Percentiles rank a stretch among this genome's conserved stretches.
These are phyloP conservation scores for Amoeboaphelidium occidentale DNA, from an alignment of 371 early-diverging fungal species.

Conservation along the genomic window DNA sequence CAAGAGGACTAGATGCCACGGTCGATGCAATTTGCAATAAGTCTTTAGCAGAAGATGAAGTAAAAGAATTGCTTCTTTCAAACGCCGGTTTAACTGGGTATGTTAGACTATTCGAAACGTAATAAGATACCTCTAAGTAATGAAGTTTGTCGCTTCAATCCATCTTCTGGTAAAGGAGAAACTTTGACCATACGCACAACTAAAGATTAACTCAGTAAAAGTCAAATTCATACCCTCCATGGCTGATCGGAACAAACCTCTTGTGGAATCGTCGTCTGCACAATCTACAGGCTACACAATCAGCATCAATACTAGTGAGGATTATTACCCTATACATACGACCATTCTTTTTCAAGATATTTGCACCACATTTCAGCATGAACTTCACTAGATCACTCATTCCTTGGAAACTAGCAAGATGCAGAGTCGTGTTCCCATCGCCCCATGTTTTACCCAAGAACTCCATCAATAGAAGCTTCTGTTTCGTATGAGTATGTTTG, in stretches of 20 bases:
- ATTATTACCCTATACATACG: slow-evolving; percentile 9
- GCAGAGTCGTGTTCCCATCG: slow-evolving; percentile 36
- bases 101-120: neutral
- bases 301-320: neutral
- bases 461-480: slow-evolving; percentile 29
- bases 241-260: slow-evolving; percentile 19
- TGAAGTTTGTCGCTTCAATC: too few species aligned
- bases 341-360: slow-evolving; percentile 24
- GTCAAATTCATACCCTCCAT: slow-evolving; percentile 15
- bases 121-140: too few species aligned
- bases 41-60: too few species aligned
- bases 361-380: slow-evolving; percentile 29
- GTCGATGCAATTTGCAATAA: too few species aligned
- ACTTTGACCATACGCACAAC: too few species aligned
- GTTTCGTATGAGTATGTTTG: slow-evolving; percentile 21
- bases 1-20: too few species aligned
- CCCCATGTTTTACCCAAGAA: slow-evolving; percentile 41
- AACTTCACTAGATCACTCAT: slow-evolving; percentile 31
- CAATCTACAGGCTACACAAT: slow-evolving; percentile 30
- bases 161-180: too few species aligned
- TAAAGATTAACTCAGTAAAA: neutral
- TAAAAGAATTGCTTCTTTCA: too few species aligned
- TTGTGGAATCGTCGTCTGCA: slow-evolving; percentile 30
- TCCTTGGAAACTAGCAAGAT: slow-evolving; percentile 38
- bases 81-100: too few species aligned